phyloP scores from a whole-genome alignment of 1,139 yeast species.

The Zygosaccharomyces sapae region DNA sequence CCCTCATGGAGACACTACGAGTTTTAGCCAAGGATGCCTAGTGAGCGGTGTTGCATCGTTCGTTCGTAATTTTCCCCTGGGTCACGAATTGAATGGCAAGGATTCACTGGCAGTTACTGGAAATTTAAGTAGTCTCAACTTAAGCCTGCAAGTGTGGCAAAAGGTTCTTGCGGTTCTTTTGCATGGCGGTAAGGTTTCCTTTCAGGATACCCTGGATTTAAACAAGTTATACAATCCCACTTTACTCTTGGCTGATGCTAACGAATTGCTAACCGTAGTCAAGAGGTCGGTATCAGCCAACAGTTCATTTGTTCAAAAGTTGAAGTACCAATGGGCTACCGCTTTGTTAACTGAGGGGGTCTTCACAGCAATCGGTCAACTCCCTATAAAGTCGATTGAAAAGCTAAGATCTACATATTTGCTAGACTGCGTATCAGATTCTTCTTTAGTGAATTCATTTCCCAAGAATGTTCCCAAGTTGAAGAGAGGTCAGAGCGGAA shows the following conservation, averaged over 20 bases:
- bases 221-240: conserved; percentile 19
- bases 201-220: conserved; percentile 13
- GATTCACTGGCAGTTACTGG: conserved; percentile 46
- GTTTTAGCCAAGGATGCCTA: conserved; percentile 56
- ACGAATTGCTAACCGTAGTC: conserved; percentile 8
- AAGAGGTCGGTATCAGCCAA: conserved; percentile 5
- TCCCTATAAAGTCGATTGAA: conserved; percentile 15
- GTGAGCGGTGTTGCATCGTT: conserved; percentile 64
- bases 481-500: conserved; percentile 17
- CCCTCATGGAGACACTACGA: conserved; percentile 25
- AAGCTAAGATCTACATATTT: conserved; percentile 44
- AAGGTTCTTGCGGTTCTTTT: conserved; percentile 36
- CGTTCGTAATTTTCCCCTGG: conserved; percentile 53
- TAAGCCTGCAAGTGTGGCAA: conserved; percentile 32
- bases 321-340: conserved; percentile 34
- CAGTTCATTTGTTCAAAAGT: conserved; percentile 7
- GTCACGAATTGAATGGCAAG: conserved; percentile 39
- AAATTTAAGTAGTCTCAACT: conserved; percentile 15
- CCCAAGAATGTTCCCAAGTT: conserved; percentile 17
- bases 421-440: conserved; percentile 21
- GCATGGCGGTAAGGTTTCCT: conserved; percentile 37
- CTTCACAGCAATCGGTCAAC: conserved; percentile 36
- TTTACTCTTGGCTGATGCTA: conserved; percentile 20
- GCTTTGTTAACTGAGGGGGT: conserved; percentile 42
- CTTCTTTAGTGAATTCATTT: conserved; percentile 19